phyloP scores from a whole-genome alignment of 768 basidiomycete genomes.

The Dentipellis sp. region DNA sequence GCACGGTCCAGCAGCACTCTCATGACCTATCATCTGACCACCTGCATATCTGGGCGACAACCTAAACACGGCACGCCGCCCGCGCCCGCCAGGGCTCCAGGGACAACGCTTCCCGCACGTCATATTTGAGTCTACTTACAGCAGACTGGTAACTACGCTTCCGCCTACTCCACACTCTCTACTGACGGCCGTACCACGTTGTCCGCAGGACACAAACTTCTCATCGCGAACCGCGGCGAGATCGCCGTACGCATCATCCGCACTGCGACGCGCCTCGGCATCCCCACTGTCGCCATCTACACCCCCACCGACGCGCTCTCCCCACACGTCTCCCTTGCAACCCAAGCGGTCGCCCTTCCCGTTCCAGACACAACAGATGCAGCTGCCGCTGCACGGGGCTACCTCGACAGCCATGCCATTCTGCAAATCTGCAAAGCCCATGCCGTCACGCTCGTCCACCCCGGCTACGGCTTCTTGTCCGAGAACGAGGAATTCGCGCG shows the following conservation, averaged over 20 bases:
- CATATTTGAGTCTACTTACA: too few relatives aligned
- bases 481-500: slow-evolving; percentile 52
- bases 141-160: too few relatives aligned
- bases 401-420: slow-evolving; percentile 31
- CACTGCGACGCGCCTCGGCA: slow-evolving; percentile 41
- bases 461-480: slow-evolving; percentile 58
- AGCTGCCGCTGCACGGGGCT: slow-evolving; percentile 24
- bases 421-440: slow-evolving; percentile 32
- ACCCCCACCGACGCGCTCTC: slow-evolving; percentile 47
- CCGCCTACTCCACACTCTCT: neutral
- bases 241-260: slow-evolving; percentile 57
- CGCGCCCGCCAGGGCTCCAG: too few relatives aligned
- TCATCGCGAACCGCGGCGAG: slow-evolving; percentile 67
- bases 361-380: slow-evolving; percentile 12
- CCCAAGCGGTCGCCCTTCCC: slow-evolving; percentile 34
- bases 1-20: too few relatives aligned
- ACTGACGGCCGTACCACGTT: neutral
- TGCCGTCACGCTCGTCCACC: slow-evolving; percentile 44
- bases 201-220: slow-evolving; percentile 32
- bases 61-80: too few relatives aligned
- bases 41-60: too few relatives aligned
- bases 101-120: too few relatives aligned
- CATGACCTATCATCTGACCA: too few relatives aligned
- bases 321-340: slow-evolving; percentile 48
- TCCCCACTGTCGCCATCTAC: slow-evolving; percentile 51